These are phyloP conservation scores for Huntiella bhutanensis DNA, from an alignment of 2,329 filamentous ascomycete species.

Conservation along the genomic window DNA sequence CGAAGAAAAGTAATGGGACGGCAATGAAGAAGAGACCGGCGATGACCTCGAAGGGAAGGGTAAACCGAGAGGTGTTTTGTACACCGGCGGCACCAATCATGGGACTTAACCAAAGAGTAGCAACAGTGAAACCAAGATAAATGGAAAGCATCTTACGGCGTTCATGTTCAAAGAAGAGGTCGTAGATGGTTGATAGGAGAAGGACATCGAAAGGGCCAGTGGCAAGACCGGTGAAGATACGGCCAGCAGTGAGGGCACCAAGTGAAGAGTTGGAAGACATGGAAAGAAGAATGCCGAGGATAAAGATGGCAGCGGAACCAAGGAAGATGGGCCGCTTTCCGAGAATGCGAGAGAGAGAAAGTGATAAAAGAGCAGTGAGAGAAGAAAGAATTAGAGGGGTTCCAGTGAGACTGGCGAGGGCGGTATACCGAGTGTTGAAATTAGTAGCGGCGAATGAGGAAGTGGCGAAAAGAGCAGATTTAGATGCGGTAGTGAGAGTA, in stretches of 20 bases:
- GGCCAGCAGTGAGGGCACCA: conserved; percentile 29
- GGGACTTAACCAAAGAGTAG: conserved; percentile 34
- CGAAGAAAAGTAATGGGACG: conserved; percentile 28
- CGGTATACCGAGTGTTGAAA: conserved; percentile 25
- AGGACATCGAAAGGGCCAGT: conserved; percentile 40
- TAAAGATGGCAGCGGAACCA: conserved; percentile 24
- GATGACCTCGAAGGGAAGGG: conserved; percentile 32
- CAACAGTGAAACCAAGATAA: conserved; percentile 25
- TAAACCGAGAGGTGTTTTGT: conserved; percentile 22
- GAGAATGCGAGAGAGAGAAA: conserved; percentile 25
- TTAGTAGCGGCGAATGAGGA: conserved; percentile 24
- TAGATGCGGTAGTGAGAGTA: conserved; percentile 30
- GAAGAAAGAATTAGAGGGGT: conserved; percentile 32
- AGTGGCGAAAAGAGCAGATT: conserved; percentile 34
- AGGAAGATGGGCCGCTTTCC: conserved; percentile 37
- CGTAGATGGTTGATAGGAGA: conserved; percentile 32
- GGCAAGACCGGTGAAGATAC: conserved; percentile 36
- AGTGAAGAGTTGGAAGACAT: conserved; percentile 24
- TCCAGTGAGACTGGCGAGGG: conserved; percentile 31
- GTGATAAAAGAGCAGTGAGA: conserved; percentile 24
- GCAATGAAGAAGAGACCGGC: conserved; percentile 28
- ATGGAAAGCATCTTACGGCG: conserved; percentile 25
- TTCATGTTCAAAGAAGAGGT: conserved; percentile 40
- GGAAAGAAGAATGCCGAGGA: conserved; percentile 33
- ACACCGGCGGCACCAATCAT: conserved; percentile 33